phyloP scores from a whole-genome alignment of 108 stramenopile species.

The Pseudonitzschia pungens region DNA sequence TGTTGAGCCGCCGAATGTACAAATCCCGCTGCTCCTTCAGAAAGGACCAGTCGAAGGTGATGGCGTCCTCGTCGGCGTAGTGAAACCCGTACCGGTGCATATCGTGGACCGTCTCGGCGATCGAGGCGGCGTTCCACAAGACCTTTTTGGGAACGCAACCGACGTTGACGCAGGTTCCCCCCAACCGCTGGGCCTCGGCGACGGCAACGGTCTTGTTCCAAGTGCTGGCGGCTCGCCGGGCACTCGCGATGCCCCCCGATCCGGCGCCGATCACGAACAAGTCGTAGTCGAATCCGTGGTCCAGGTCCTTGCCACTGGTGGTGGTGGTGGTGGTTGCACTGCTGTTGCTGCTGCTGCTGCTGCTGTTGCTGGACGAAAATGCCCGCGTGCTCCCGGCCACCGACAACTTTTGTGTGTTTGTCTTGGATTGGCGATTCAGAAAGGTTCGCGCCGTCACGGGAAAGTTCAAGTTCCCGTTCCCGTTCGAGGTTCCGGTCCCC shows the following conservation, averaged over 20 bases:
- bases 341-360: neutral
- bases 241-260: conserved; percentile 75
- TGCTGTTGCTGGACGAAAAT: neutral
- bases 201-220: conserved; percentile 87
- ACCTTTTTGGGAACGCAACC: conserved; percentile 99
- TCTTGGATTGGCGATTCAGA: no score
- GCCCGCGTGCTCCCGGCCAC: no score
- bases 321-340: neutral
- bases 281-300: conserved; percentile 61
- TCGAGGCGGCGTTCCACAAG: conserved; percentile 85
- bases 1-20: conserved; percentile 83
- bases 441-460: no score
- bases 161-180: conserved; percentile 97
- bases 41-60: conserved; percentile 69
- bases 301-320: neutral
- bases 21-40: conserved; percentile 84
- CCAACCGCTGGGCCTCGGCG: conserved; percentile 71
- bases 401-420: no score
- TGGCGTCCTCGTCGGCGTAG: conserved; percentile 9
- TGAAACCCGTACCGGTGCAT: conserved; percentile 42
- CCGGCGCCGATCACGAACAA: conserved; percentile 85
- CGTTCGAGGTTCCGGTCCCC: neutral
- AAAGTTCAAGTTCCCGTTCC: neutral
- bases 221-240: conserved; percentile 73
- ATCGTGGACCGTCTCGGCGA: conserved; percentile 61